Evolutionary conservation across 1,139 yeast species (phyloP).

Genomic region (Geotrichum cucujoidarum): DNA sequence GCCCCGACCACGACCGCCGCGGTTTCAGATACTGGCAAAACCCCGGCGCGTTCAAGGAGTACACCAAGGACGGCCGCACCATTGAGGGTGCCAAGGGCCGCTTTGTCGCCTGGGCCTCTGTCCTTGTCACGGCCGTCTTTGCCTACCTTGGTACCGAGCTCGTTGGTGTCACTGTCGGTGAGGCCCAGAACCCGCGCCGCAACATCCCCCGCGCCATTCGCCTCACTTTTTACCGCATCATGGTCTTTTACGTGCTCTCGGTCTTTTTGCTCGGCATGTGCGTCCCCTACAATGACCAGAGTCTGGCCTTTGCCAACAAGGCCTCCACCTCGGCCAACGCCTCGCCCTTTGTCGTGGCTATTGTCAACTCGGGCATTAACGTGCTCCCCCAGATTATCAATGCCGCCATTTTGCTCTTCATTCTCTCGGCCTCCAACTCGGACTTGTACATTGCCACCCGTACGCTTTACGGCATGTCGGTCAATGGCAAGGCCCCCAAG

Average conservation of each 20-base stretch:
- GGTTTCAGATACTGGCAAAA: constrained; percentile 65
- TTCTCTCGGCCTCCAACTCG: constrained; percentile 69
- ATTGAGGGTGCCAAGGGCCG: constrained; percentile 44
- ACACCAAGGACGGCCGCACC: constrained; percentile 29
- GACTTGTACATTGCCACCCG: constrained; percentile 68
- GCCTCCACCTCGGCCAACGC: constrained; percentile 53
- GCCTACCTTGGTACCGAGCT: constrained; percentile 77
- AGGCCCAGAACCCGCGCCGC: constrained; percentile 68
- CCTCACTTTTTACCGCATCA: constrained; percentile 60
- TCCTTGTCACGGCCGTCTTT: constrained; percentile 43
- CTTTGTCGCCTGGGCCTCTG: constrained; percentile 62
- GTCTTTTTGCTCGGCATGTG: constrained; percentile 48
- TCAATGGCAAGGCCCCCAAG: constrained; percentile 59
- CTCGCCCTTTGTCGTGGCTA: constrained; percentile 65
- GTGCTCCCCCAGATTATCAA: constrained; percentile 63
- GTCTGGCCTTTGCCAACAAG: constrained; percentile 31
- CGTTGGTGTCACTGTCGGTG: constrained; percentile 73
- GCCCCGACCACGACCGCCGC: constrained; percentile 56
- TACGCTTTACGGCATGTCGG: constrained; percentile 59
- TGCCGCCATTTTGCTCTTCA: constrained; percentile 62
- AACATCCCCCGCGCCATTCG: constrained; percentile 75
- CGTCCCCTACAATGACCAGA: constrained; percentile 40
- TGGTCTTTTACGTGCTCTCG: constrained; percentile 46
- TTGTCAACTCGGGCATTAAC: constrained; percentile 55
- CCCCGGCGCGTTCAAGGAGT: constrained; percentile 58